Conservation (phyloP, 305 asterid genomes). For the Solanum aculeatissimum region DNA sequence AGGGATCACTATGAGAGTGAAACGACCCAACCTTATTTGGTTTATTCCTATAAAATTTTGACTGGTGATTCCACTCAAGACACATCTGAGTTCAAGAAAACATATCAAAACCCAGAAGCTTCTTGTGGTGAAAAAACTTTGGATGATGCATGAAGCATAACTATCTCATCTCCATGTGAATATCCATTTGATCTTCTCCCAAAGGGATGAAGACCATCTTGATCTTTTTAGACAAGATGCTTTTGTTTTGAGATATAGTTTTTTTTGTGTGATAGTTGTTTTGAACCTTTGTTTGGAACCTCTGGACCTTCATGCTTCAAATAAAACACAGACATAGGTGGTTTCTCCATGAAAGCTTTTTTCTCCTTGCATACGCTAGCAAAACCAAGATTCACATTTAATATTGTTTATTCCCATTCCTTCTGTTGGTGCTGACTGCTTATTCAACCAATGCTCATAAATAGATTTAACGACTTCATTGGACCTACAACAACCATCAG, state of each 20-base stretch:
- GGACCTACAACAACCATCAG: slow-evolving; percentile 44
- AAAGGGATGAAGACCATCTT: slow-evolving; percentile 35
- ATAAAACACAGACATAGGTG: slow-evolving; percentile 91
- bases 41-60: slow-evolving; percentile 40
- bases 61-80: slow-evolving; percentile 54
- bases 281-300: slow-evolving; percentile 70
- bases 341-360: slow-evolving; percentile 53
- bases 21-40: slow-evolving; percentile 38
- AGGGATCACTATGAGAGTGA: slow-evolving; percentile 28
- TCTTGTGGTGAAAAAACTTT: slow-evolving; percentile 58
- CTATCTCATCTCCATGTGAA: slow-evolving; percentile 44
- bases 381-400: slow-evolving; percentile 32
- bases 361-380: slow-evolving; percentile 43
- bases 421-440: slow-evolving; percentile 75
- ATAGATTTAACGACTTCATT: slow-evolving; percentile 37
- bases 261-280: slow-evolving; percentile 83
- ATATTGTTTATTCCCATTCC: slow-evolving; percentile 65
- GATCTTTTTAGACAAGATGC: slow-evolving; percentile 46
- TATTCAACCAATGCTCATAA: slow-evolving; percentile 66
- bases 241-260: slow-evolving; percentile 50
- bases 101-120: slow-evolving; percentile 24
- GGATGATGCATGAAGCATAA: slow-evolving; percentile 35
- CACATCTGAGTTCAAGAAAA: slow-evolving; percentile 30
- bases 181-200: slow-evolving; percentile 65
- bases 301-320: slow-evolving; percentile 88